Base-by-base conservation (phyloP, 2,329 filamentous ascomycete species). In the Reticulascus tulasneorum region DNA sequence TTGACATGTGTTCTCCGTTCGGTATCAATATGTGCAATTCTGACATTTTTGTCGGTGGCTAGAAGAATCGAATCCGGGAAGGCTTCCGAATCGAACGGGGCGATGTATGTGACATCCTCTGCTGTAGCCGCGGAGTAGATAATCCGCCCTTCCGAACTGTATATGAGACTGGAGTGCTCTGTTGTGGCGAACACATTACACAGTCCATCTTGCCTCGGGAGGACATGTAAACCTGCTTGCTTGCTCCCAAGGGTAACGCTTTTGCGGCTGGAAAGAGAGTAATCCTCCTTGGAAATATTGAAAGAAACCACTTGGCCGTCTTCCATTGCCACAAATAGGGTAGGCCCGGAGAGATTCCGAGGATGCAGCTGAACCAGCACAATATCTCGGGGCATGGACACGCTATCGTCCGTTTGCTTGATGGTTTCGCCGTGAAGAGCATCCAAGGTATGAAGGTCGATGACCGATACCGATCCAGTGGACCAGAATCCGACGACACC, bases 91-190 rank as follows among this genome's bases (percentile, higher is more conserved):
- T 96, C 77, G 53, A 98, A 94, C 0, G 84, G 75, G 42, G 86
- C 93, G 6, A 97, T 82, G 30, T 79, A 83, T 1, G 82, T 82
- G 1, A 88, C 86, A 45, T 89, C 83, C 43, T 95, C 86, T 4
- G 90, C 88, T 10, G 91, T 95, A 2, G 96, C 87, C 2, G 93
- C 90, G 5, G 90, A 95, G 63, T 94, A 98, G 1, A 95, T 80
- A 25, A 96, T 84, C 16, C 90, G 77, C 1, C 86, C 87, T 54
- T 96, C 89, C 0, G 82, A 81, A 8, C 85, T 86, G 55, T 98
- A 96, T 31, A 98, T 95, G 36, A 98, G 64, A 45, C 87, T 96
- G 1, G 93, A 86, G 54, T 96, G 88, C 52, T 98, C 93, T 38
- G 89, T 95, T 0, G 88, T 94, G 1, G 89, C 88, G 56, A 98